phyloP scores from a whole-genome alignment of 2,329 filamentous ascomycete species.

The Talaromyces rugulosus region DNA sequence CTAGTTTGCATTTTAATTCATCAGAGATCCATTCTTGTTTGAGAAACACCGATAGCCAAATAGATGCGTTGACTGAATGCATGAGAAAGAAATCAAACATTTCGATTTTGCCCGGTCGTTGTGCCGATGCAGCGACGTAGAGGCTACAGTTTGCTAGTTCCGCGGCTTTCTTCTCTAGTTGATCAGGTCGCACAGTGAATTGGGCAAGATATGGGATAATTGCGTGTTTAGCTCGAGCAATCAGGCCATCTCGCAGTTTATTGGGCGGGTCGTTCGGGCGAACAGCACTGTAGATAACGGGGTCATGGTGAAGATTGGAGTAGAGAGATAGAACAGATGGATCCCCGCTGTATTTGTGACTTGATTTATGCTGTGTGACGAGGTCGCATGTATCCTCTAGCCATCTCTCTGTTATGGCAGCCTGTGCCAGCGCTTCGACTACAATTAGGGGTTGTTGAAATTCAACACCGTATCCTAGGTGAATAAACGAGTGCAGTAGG shows the following conservation, averaged over 20 bases:
- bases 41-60: constrained; percentile 66
- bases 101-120: constrained; percentile 59
- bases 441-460: constrained; percentile 76
- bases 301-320: neutral
- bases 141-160: constrained; percentile 12
- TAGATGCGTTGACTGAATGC: constrained; percentile 71
- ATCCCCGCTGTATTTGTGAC: neutral
- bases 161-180: neutral
- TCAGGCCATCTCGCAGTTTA: neutral
- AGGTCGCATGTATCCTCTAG: constrained; percentile 27
- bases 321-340: neutral
- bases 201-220: neutral
- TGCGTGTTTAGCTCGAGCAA: neutral
- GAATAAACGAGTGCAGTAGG: constrained; percentile 75
- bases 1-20: constrained; percentile 60
- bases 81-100: constrained; percentile 83
- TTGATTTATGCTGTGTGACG: neutral
- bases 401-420: constrained; percentile 62
- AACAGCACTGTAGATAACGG: neutral
- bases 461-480: constrained; percentile 79
- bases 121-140: constrained; percentile 52
- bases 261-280: neutral
- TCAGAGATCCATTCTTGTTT: constrained; percentile 56
- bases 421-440: constrained; percentile 75
- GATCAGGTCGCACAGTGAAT: neutral